Evolutionary conservation across 768 basidiomycete genomes (phyloP), one percentile per base, ranked within the genome.

Genomic region (Hydnum rufescens): DNA sequence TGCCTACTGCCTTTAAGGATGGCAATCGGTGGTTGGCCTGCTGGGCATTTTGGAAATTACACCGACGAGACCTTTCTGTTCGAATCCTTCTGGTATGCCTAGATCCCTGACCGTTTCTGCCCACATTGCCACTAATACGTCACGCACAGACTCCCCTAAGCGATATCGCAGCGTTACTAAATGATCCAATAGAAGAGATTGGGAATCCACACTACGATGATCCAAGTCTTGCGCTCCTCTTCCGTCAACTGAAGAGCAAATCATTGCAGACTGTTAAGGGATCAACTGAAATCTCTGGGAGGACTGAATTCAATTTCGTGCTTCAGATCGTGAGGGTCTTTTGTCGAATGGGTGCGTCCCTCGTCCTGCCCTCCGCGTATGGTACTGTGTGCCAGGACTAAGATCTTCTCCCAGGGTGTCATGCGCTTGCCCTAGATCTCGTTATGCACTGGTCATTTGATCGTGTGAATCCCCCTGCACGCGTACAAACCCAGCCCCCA

Each of bases 11-110:
- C 0, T 88, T 96, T 64, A 69, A 70, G 49, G 73, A 81, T 42
- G 95, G 92, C 1, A 92, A 96, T 63, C 72, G 93, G 36, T 97
- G 87, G 83, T 67, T 97, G 8, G 85, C 78, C 22, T 89, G 84
- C 55, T 99, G 92, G 95, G 87, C 85, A 2, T 93, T 93, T 64
- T 97, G 95, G 92, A 66, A 86, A 52, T 70, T 96, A n/a, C 78
- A 80, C 55, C 70, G 88, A 42, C 71, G 85, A 50, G 92, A 96
- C 67, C 62, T 95, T 16, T 80, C 89, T 2, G 87, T 95, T n/a
- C 75, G 86, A 47, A 78, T 93, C 29, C 70, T 99, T 19, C 67
- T 96, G 60, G 93, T 92, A 63, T 61, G 82, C n/a, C n/a, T 67
- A 30, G 30, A 32, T 46, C 46, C 39, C 13, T 29, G 51, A 39